Conservation (phyloP, 257 asterid genomes). For the Capsicum chinense region DNA sequence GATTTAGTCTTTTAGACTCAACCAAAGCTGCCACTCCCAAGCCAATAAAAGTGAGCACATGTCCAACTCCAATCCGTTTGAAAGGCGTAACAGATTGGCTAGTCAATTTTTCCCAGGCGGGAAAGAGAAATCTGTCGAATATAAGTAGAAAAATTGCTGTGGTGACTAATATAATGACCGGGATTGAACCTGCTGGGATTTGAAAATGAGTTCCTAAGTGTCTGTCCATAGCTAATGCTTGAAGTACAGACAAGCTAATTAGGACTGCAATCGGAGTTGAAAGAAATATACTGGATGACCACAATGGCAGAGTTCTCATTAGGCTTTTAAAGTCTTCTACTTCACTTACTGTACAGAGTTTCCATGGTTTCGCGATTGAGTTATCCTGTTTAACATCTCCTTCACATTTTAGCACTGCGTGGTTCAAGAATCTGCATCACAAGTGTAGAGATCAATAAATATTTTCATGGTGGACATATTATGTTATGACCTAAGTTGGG, state of each 20-base stretch:
- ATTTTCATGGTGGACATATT: not conserved
- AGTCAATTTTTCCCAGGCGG: conserved; percentile 22
- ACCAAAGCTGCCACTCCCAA: conserved; percentile 63
- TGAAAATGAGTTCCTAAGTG: conserved; percentile 37
- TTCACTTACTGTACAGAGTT: conserved; percentile 33
- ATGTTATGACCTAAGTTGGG: not conserved
- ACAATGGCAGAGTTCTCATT: conserved; percentile 34
- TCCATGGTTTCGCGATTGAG: conserved; percentile 32
- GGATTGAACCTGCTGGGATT: conserved; percentile 35
- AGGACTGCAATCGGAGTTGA: conserved; percentile 27
- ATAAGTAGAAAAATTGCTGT: conserved; percentile 27
- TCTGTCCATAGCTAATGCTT: conserved; percentile 42
- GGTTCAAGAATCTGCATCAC: conserved; percentile 32
- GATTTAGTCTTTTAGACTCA: conserved; percentile 54
- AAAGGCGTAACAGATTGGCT: conserved; percentile 29
- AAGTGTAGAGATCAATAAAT: not conserved
- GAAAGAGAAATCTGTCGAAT: conserved; percentile 26
- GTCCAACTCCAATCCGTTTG: conserved; percentile 37
- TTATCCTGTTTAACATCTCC: conserved; percentile 32
- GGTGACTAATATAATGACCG: not conserved
- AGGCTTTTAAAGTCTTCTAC: conserved; percentile 38
- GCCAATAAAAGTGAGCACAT: conserved; percentile 35
- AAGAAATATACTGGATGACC: conserved; percentile 33
- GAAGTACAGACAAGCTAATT: conserved; percentile 26
- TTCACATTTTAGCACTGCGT: conserved; percentile 33